Percentiles rank a stretch among this genome's conserved stretches.
Conservation (phyloP, 768 basidiomycete genomes). For the Xanthoconium stramineum region DNA sequence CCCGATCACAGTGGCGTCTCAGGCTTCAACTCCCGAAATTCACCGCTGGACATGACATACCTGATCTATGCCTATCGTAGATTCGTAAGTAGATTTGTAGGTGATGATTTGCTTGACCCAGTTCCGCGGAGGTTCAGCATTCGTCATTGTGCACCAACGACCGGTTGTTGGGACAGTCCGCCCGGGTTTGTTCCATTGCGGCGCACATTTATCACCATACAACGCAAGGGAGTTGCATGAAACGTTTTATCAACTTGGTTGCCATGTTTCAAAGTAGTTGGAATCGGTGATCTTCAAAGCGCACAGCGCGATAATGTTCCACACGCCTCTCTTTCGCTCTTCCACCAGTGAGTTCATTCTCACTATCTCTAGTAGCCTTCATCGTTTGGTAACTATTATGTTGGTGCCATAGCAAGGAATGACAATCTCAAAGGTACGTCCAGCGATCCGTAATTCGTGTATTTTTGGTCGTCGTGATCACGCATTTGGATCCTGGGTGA, state of each 20-base stretch:
- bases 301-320: background rate
- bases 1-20: too few relatives aligned
- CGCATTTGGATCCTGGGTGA: conserved; percentile 37
- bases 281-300: background rate
- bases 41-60: too few relatives aligned
- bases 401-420: conserved; percentile 17
- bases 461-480: background rate
- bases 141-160: background rate
- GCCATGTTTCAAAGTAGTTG: background rate
- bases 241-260: background rate
- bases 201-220: background rate
- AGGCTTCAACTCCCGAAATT: too few relatives aligned
- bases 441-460: too few relatives aligned
- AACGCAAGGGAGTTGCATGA: background rate
- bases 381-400: conserved; percentile 3
- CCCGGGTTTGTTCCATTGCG: too few relatives aligned
- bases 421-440: conserved; percentile 23
- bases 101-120: too few relatives aligned
- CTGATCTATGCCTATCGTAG: too few relatives aligned
- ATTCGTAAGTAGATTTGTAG: too few relatives aligned
- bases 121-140: too few relatives aligned
- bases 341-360: conserved; percentile 10
- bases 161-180: background rate
- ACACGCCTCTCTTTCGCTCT: background rate
- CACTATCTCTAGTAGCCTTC: conserved; percentile 1